phyloP scores from a whole-genome alignment of 2,329 filamentous ascomycete species.

The Chrysoporthe austroafricana region DNA sequence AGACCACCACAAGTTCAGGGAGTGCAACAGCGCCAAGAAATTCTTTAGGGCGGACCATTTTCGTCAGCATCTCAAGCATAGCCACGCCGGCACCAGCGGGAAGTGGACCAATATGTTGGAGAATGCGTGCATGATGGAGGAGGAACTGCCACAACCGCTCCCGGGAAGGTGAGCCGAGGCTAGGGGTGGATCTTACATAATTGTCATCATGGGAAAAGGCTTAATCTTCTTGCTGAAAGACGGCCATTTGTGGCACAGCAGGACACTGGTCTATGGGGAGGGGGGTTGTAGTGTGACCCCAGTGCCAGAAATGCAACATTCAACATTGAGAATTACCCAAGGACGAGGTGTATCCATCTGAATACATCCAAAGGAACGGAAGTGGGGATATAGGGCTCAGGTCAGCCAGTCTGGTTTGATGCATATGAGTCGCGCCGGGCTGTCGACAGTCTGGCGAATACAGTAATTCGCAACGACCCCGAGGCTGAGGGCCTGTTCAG shows the following conservation, averaged over 20 bases:
- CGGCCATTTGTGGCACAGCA: not conserved
- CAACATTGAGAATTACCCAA: slow-evolving; percentile 1
- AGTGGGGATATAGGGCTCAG: slow-evolving; percentile 3
- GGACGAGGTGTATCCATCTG: not conserved
- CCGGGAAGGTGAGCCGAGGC: slow-evolving; percentile 29
- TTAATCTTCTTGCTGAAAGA: not conserved
- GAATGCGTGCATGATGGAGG: slow-evolving; percentile 91
- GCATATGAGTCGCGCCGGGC: slow-evolving; percentile 1
- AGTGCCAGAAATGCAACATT: slow-evolving; percentile 1
- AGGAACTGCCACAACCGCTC: slow-evolving; percentile 66
- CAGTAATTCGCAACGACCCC: not conserved
- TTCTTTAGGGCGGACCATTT: slow-evolving; percentile 98
- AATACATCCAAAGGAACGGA: not conserved
- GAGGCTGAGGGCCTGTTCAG: not conserved
- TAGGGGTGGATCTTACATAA: not conserved
- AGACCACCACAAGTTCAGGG: slow-evolving; percentile 91
- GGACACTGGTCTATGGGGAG: not conserved
- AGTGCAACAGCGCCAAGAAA: slow-evolving; percentile 98
- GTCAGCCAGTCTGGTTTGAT: slow-evolving; percentile 2
- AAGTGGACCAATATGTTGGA: slow-evolving; percentile 99
- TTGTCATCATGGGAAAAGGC: not conserved
- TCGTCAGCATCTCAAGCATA: slow-evolving; percentile 96
- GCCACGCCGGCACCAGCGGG: slow-evolving; percentile 91
- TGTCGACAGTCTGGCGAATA: slow-evolving; percentile 1
- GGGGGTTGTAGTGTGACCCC: not conserved